phyloP scores from a whole-genome alignment of 1,284 basidiomycete species.

The Cystobasidium pallidum region DNA sequence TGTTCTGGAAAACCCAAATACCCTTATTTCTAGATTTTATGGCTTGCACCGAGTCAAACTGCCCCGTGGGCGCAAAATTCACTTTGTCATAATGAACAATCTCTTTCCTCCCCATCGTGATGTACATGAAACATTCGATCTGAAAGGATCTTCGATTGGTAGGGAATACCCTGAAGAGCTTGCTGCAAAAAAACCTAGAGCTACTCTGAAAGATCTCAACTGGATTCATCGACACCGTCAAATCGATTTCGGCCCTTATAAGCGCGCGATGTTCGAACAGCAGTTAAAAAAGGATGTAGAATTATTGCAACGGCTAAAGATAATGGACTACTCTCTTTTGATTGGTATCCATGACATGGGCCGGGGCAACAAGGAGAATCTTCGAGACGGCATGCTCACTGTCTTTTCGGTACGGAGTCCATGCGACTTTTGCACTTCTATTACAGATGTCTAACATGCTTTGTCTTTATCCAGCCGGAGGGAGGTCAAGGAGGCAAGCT shows the following conservation, averaged over 20 bases:
- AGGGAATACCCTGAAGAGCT: constrained; percentile 86
- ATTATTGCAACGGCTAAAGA: constrained; percentile 76
- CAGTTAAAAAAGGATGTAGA: constrained; percentile 85
- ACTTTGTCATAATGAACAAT: constrained; percentile 99
- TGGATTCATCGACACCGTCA: constrained; percentile 82
- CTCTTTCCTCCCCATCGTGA: constrained; percentile 96
- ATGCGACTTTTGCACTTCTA: constrained; percentile 25
- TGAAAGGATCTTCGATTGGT: constrained; percentile 92
- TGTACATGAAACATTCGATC: constrained; percentile 95
- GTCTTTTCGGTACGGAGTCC: constrained; percentile 75
- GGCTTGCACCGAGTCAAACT: constrained; percentile 96
- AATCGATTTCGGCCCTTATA: constrained; percentile 91
- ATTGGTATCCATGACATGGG: constrained; percentile 92
- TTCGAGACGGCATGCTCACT: constrained; percentile 83
- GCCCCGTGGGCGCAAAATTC: constrained; percentile 89
- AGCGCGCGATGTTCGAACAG: constrained; percentile 83
- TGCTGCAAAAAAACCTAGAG: constrained; percentile 75
- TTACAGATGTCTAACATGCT: background rate
- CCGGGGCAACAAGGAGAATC: constrained; percentile 86
- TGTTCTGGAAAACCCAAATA: constrained; percentile 88
- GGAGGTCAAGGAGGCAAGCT: constrained; percentile 58
- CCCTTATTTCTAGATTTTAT: constrained; percentile 90
- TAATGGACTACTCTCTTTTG: constrained; percentile 96
- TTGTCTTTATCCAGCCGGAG: constrained; percentile 63
- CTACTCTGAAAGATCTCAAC: constrained; percentile 93